Percentiles rank a stretch among this genome's conserved stretches.
These are phyloP conservation scores for Colletotrichum horii DNA, from an alignment of 2,329 filamentous ascomycete genomes.

Conservation along the genomic window DNA sequence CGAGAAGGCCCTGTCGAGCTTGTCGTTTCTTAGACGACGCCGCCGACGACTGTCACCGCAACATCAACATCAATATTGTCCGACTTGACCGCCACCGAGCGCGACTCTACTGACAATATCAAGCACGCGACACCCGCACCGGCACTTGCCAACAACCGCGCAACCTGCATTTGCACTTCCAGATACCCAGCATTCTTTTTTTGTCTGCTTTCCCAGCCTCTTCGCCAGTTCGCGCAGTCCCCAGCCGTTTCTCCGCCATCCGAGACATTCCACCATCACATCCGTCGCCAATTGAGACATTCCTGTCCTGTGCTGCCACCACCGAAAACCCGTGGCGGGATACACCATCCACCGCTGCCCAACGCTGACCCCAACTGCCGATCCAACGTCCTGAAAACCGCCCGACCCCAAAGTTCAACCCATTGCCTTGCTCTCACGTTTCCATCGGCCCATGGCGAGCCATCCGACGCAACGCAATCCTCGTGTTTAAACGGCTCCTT, in stretches of 20 bases:
- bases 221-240: not conserved
- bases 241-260: not conserved
- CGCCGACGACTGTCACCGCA: not conserved
- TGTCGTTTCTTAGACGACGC: not conserved
- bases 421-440: not conserved
- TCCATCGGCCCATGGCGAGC: not conserved
- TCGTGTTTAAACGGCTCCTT: not conserved
- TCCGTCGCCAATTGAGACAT: conserved; percentile 12
- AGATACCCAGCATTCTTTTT: conserved; percentile 8
- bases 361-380: not conserved
- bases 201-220: not conserved
- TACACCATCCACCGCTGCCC: not conserved
- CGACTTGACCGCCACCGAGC: not conserved
- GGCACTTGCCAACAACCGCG: not conserved
- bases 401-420: not conserved
- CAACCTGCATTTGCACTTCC: not conserved
- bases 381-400: not conserved
- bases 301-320: conserved; percentile 11
- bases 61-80: not conserved
- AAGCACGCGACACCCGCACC: not conserved
- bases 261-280: conserved; percentile 3
- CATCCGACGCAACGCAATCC: not conserved
- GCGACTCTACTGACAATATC: not conserved
- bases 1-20: not conserved
- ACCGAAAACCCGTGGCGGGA: not conserved